Base-by-base conservation (phyloP, 805 yeast species). In the Candida schatavii region DNA sequence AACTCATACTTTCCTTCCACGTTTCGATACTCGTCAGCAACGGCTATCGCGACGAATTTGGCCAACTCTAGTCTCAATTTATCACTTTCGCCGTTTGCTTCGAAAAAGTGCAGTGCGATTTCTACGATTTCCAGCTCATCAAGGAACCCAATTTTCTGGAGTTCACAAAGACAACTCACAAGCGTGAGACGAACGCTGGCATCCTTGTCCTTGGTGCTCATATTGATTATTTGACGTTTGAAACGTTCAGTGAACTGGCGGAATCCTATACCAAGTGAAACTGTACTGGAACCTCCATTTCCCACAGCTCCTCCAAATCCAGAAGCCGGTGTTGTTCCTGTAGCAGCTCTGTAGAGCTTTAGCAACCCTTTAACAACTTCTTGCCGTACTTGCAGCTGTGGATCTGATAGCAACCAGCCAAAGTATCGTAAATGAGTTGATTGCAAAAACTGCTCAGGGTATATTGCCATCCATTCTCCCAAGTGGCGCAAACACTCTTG, bases 391-490 rank as follows among this genome's bases (percentile, higher is more conserved):
- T 56, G 47, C 9, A 75, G 60, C 13, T 77, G 73, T 2, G 78
- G 68, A 55, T 89, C 97, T n/a, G 90, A 81, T 32, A 90, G 64
- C 26, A 87, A 68, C 95, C 95, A 85, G 3, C 96, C 96, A 54
- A 85, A 74, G 59, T 85, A 87, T 47, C 89, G 75, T 47, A 88
- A 69, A 53, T 81, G 87, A 1, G 81, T 68, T 10, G 83, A 81
- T 46, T 80, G 85, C 48, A 85, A 75, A 52, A 85, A 88, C 41
- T 71, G 64, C 43, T 84, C 89, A 0, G 96, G 95, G 46, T 75
- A 76, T 5, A 64, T 55, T n/a, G 74, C 70, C 64, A 87, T 85
- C 87, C 95, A 85, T 14, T 62, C 66, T n/a, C 88, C 80, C 39
- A 89, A 65, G 27, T 74, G 71, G 6, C 59, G 51, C 51, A 87